Percentiles rank a stretch among this genome's conserved stretches.
Conservation (phyloP, 2,329 filamentous ascomycete genomes). For the Myriangium duriaei region DNA sequence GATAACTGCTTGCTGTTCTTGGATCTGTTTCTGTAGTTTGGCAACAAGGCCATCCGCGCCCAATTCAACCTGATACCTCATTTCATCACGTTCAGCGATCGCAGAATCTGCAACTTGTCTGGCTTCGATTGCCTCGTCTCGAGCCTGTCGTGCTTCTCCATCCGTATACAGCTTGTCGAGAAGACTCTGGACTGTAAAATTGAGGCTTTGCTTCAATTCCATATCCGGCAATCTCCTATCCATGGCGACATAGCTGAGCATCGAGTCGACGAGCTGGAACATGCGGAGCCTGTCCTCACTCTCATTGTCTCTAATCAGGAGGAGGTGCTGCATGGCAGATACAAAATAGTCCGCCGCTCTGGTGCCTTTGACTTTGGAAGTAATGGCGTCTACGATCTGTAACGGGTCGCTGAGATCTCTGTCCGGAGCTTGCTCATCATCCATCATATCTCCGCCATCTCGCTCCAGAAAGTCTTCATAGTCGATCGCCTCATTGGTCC, state of each 20-base stretch:
- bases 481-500: slow-evolving; percentile 90
- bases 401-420: slow-evolving; percentile 87
- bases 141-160: slow-evolving; percentile 80
- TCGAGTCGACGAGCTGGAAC: slow-evolving; percentile 97
- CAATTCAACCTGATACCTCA: slow-evolving; percentile 75
- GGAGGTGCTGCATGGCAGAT: slow-evolving; percentile 85
- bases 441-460: slow-evolving; percentile 82
- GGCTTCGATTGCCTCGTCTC: slow-evolving; percentile 82
- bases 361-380: slow-evolving; percentile 68
- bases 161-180: slow-evolving; percentile 95
- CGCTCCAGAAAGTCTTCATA: slow-evolving; percentile 93
- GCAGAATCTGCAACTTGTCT: slow-evolving; percentile 90
- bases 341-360: slow-evolving; percentile 91
- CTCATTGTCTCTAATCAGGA: slow-evolving; percentile 83
- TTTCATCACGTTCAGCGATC: slow-evolving; percentile 91
- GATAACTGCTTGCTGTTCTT: slow-evolving; percentile 83
- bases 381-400: slow-evolving; percentile 90
- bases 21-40: slow-evolving; percentile 86
- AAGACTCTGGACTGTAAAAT: slow-evolving; percentile 91
- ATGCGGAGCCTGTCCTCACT: slow-evolving; percentile 84
- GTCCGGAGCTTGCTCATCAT: slow-evolving; percentile 70
- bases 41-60: slow-evolving; percentile 88
- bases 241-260: slow-evolving; percentile 98
- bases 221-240: slow-evolving; percentile 89
- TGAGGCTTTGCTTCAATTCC: slow-evolving; percentile 94